Evolutionary conservation across 2,329 filamentous ascomycete species (phyloP), one percentile per base, ranked within the genome.

Genomic region (Gremmenia infestans): DNA sequence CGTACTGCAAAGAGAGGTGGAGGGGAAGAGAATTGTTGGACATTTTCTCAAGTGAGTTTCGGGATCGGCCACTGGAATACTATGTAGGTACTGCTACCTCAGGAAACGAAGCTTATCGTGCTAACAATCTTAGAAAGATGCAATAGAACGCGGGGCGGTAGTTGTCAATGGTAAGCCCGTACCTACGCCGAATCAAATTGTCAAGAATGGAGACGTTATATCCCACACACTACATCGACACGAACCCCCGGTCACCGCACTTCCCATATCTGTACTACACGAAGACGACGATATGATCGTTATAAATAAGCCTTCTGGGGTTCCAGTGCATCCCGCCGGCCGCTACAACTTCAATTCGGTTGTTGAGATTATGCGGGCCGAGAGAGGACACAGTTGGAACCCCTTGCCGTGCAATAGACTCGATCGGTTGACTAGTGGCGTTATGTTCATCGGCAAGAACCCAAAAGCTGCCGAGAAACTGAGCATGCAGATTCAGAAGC

Each of bases 391-490:
- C 22, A 71, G 73, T 28, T 86, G 82, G 69, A 70, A 79, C 52
- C 80, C 83, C 1, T 73, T 82, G 59, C 84, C 94, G 0, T 97
- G 93, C 74, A 96, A 99, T 68, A 81, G 94, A n/a, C 82, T 99
- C 28, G 94, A 99, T 70, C 81, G 94, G 52, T 76, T 99, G 65
- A 99, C 94, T 0, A 96, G 91, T 65, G 94, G 94, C 49, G 89
- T 99, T 70, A 97, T 99, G 93, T 99, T 99, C 72, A 86, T 99
- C 65, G 94, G 88, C 28, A 99, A 99, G 74, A 85, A 89, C 60
- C 79, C 86, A 39, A 82, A 85, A 66, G 89, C 89, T 0, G 93
- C 94, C 0, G 90, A 93, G 61, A 78, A 79, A 35, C 80, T 99
- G 63, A 85, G 86, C 53, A 75, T 79, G 43, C 88, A 96, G 71